phyloP scores from a whole-genome alignment of 129 eudicot genomes.

The Ambrosia artemisiifolia region DNA sequence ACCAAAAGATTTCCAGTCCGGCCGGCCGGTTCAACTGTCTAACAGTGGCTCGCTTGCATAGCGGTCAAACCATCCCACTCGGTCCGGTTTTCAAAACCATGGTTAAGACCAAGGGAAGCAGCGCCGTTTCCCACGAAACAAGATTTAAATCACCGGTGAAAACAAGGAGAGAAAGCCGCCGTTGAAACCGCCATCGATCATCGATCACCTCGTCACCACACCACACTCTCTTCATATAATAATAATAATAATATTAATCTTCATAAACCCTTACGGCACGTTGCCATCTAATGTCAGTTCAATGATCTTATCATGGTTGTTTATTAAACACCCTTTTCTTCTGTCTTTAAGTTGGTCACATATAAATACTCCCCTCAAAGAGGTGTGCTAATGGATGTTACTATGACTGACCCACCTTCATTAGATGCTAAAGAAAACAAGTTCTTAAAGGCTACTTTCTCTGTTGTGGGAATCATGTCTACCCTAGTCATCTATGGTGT shows the following conservation, averaged over 20 bases:
- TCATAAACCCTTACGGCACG: conserved; percentile 21
- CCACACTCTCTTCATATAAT: neutral
- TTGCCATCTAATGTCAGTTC: neutral
- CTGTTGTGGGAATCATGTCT: conserved; percentile 84
- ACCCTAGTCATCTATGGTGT: conserved; percentile 90
- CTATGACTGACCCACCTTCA: conserved; percentile 59
- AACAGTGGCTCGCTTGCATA: too few species aligned
- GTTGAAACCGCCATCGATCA: conserved; percentile 22
- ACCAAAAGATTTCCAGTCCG: too few species aligned
- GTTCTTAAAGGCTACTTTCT: conserved; percentile 58
- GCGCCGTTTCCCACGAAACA: conserved; percentile 25
- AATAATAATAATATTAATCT: neutral
- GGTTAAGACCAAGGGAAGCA: conserved; percentile 8
- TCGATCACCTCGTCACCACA: conserved; percentile 19
- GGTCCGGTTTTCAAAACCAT: too few species aligned
- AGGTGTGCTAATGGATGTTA: conserved; percentile 31
- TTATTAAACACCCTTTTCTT: conserved; percentile 10
- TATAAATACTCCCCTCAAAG: neutral
- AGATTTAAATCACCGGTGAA: conserved; percentile 36
- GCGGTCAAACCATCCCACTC: too few species aligned
- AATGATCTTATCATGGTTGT: conserved; percentile 24
- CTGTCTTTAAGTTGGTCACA: neutral
- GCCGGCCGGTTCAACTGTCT: too few species aligned
- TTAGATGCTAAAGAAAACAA: conserved; percentile 47
- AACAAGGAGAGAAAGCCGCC: conserved; percentile 21